Evolutionary conservation across 78 protist species (phyloP).

Genomic region (Polysphondylium violaceum): DNA sequence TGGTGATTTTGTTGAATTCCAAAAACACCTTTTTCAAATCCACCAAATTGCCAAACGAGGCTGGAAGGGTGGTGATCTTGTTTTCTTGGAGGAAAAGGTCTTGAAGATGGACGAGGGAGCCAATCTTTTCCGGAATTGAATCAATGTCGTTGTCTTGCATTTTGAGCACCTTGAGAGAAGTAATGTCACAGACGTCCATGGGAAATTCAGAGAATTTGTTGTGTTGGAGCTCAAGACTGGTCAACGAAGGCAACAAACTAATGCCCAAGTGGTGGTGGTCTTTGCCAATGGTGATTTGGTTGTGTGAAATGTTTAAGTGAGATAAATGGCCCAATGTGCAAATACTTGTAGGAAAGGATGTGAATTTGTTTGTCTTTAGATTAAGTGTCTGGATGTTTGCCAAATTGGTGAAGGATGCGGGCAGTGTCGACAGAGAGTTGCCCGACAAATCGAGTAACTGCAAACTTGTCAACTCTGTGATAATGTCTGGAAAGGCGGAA

Average conservation of each 20-base stretch:
- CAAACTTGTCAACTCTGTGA: constrained; percentile 16
- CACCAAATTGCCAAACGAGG: constrained; percentile 1
- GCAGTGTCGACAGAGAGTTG: constrained; percentile 22
- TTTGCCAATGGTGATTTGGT: neutral
- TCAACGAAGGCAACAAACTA: constrained; percentile 14
- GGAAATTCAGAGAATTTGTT: constrained; percentile 59
- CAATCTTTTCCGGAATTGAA: constrained; percentile 21
- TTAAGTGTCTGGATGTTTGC: neutral
- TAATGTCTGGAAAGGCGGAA: neutral
- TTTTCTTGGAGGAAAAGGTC: constrained; percentile 53
- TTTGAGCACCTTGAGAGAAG: neutral
- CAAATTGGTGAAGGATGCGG: constrained; percentile 18
- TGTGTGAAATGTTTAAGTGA: constrained; percentile 27
- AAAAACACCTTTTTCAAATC: constrained; percentile 37
- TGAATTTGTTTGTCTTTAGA: constrained; percentile 42
- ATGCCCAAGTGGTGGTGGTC: constrained; percentile 15
- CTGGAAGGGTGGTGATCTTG: constrained; percentile 29
- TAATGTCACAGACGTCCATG: constrained; percentile 11
- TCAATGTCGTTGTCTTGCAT: constrained; percentile 55
- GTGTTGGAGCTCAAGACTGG: constrained; percentile 35
- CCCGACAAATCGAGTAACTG: constrained; percentile 29
- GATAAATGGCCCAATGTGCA: constrained; percentile 17
- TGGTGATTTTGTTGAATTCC: constrained; percentile 41
- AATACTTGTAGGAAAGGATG: constrained; percentile 47
- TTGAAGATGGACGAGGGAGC: neutral